A percentile compares a stretch with the other conserved stretches of the same genome.
These are phyloP conservation scores for Spinacia oleracea DNA, from an alignment of 179 eudicot species.

Conservation along the genomic window DNA sequence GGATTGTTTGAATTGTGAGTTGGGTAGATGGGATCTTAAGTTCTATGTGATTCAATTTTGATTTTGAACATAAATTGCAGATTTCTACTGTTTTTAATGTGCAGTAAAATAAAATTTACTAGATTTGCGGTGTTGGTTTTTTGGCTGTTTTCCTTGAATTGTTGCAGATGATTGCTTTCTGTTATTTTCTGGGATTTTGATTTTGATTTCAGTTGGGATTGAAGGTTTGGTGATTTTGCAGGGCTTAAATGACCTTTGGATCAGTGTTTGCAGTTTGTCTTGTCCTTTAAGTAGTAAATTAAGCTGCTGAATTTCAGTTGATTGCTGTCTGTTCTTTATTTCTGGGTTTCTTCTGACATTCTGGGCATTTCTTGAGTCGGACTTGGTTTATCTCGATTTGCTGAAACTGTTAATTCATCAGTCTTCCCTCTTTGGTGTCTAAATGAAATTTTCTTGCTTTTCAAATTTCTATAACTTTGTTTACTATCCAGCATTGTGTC, in stretches of 20 bases:
- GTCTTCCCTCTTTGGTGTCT: neutral
- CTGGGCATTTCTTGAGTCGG: neutral
- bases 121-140: slow-evolving; percentile 3
- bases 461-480: neutral
- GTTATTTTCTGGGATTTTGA: neutral
- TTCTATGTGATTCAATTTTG: slow-evolving; percentile 22
- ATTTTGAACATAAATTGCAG: slow-evolving; percentile 8
- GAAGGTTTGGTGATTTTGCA: slow-evolving; percentile 23
- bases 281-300: slow-evolving; percentile 25
- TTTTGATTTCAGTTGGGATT: neutral
- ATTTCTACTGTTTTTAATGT: slow-evolving; percentile 12
- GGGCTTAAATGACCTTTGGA: slow-evolving; percentile 18
- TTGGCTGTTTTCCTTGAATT: neutral
- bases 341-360: neutral
- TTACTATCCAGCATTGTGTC: neutral
- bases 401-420: neutral
- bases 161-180: slow-evolving; percentile 2
- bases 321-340: slow-evolving; percentile 5
- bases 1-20: slow-evolving; percentile 20
- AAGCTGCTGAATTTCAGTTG: slow-evolving; percentile 15
- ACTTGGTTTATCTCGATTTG: slow-evolving; percentile 8
- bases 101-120: neutral
- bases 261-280: slow-evolving; percentile 26
- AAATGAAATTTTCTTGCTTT: neutral
- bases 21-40: slow-evolving; percentile 16